A percentile compares a stretch with the other conserved stretches of the same genome.
phyloP scores from a whole-genome alignment of 2,329 filamentous ascomycete species.

The Hymenoscyphus fraxineus region DNA sequence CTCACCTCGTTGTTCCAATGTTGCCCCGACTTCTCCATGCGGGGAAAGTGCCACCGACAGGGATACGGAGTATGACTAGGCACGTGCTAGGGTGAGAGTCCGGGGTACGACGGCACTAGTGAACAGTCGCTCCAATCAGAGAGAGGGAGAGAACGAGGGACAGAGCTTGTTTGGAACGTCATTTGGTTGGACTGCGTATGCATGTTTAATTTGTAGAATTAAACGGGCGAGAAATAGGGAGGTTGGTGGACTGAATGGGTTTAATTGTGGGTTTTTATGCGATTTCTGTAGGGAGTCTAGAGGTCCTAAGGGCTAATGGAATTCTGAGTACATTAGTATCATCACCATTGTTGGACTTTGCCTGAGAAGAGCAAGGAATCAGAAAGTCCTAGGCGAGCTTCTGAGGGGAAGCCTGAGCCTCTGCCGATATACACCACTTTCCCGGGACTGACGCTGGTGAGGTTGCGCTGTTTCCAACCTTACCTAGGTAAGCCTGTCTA shows the following conservation, averaged over 20 bases:
- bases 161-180: slow-evolving; percentile 14
- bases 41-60: slow-evolving; percentile 5
- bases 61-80: no score
- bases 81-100: neutral
- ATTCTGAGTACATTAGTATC: neutral
- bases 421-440: neutral
- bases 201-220: neutral
- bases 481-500: neutral
- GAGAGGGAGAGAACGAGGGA: neutral
- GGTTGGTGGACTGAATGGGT: neutral
- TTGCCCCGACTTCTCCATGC: neutral
- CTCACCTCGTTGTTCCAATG: neutral
- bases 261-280: neutral
- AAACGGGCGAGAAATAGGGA: neutral
- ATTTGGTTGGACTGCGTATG: slow-evolving; percentile 4
- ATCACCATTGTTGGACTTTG: neutral
- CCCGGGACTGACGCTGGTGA: neutral
- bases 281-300: no score
- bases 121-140: slow-evolving; percentile 23
- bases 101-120: neutral
- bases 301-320: no score
- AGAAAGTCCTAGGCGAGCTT: neutral
- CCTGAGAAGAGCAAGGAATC: neutral
- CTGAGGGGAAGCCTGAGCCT: neutral
- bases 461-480: no score